These are phyloP conservation scores for Piromyces finnis DNA, from an alignment of 192 early-diverging fungal genomes.

Conservation along the genomic window DNA sequence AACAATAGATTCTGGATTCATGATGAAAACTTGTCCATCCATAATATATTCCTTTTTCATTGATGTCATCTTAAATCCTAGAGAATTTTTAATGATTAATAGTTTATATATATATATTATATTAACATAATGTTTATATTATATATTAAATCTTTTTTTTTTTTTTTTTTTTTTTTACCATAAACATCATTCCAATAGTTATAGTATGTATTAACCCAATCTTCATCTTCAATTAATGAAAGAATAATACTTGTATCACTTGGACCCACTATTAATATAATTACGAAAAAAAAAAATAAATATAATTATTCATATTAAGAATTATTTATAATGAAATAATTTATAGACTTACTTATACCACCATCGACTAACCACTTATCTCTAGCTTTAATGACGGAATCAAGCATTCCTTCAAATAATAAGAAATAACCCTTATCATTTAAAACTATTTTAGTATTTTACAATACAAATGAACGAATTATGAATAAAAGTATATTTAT, in stretches of 20 bases:
- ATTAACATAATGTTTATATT: too few relatives aligned
- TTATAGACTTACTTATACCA: slow-evolving; percentile 34
- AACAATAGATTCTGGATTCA: slow-evolving; percentile 44
- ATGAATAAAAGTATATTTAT: too few relatives aligned
- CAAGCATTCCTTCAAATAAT: slow-evolving; percentile 79
- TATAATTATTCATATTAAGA: background rate
- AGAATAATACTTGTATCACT: slow-evolving; percentile 50
- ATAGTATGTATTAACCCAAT: slow-evolving; percentile 60
- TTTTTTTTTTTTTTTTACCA: slow-evolving; percentile 9
- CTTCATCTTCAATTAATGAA: slow-evolving; percentile 56
- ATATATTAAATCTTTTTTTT: too few relatives aligned
- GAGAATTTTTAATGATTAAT: background rate
- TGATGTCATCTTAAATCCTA: slow-evolving; percentile 66
- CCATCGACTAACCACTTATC: slow-evolving; percentile 53
- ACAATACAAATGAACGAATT: too few relatives aligned
- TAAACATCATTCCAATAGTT: slow-evolving; percentile 86
- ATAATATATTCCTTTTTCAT: slow-evolving; percentile 59
- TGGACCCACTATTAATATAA: slow-evolving; percentile 32
- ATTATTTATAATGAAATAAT: too few relatives aligned
- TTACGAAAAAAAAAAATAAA: too few relatives aligned
- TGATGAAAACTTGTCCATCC: slow-evolving; percentile 70
- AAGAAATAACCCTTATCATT: slow-evolving; percentile 53
- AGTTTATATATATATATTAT: too few relatives aligned
- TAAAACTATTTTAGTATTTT: too few relatives aligned
- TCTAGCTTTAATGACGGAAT: slow-evolving; percentile 67